Evolutionary conservation across 495 filamentous ascomycete species (phyloP).

Genomic region (Achaetomiella virescens): DNA sequence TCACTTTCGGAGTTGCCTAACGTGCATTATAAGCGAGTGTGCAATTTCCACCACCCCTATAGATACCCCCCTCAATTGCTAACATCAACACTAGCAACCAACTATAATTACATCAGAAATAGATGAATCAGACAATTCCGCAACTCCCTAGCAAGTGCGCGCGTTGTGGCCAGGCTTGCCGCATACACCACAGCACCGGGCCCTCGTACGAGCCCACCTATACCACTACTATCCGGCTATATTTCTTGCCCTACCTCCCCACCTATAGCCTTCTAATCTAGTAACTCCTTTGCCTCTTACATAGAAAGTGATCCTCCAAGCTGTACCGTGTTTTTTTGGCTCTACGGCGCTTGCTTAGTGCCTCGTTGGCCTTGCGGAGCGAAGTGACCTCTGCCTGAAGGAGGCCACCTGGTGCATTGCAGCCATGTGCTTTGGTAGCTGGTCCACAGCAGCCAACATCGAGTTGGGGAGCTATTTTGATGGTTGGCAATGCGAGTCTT

Average conservation of each 20-base stretch:
- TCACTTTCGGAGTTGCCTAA: too few species aligned
- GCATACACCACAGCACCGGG: neutral
- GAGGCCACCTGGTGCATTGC: neutral
- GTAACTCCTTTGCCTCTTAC: neutral
- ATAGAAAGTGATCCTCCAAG: too few species aligned
- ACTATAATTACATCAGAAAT: conserved; percentile 6
- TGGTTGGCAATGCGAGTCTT: too few species aligned
- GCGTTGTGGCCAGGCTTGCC: neutral
- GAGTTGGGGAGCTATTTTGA: too few species aligned
- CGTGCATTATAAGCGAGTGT: neutral
- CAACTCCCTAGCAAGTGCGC: neutral
- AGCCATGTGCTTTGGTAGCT: too few species aligned
- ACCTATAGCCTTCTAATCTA: too few species aligned
- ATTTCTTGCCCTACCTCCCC: too few species aligned
- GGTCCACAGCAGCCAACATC: too few species aligned
- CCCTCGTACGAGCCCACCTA: neutral
- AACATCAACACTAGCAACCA: conserved; percentile 6
- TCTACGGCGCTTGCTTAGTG: too few species aligned
- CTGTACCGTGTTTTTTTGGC: too few species aligned
- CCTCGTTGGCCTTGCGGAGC: too few species aligned
- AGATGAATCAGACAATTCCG: neutral
- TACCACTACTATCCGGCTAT: too few species aligned
- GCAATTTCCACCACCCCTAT: conserved; percentile 3
- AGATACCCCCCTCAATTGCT: conserved; percentile 1
- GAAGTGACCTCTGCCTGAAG: neutral